Evolutionary conservation across 345 rosid species (phyloP).

Genomic region (Gossypium bickii): DNA sequence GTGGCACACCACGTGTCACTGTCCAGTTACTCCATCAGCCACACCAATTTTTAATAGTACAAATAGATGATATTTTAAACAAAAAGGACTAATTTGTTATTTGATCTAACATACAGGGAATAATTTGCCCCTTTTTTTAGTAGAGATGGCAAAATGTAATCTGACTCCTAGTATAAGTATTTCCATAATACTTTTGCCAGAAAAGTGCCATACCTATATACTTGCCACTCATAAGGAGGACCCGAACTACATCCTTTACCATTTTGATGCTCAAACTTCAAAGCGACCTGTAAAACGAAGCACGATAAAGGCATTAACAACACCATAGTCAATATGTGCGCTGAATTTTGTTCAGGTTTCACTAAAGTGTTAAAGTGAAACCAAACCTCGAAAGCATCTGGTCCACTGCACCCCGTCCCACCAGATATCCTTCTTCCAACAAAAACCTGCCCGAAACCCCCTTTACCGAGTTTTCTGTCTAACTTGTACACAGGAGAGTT

Average conservation of each 20-base stretch:
- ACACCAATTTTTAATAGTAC: no score
- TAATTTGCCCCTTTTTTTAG: no score
- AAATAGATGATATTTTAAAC: no score
- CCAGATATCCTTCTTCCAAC: slow-evolving; percentile 52
- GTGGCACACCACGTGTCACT: no score
- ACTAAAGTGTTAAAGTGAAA: not conserved
- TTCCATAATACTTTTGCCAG: no score
- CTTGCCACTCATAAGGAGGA: slow-evolving; percentile 72
- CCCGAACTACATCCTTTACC: slow-evolving; percentile 62
- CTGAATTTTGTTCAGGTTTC: not conserved
- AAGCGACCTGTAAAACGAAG: slow-evolving; percentile 42
- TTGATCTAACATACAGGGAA: no score
- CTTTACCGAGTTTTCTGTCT: slow-evolving; percentile 63
- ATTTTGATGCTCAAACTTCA: slow-evolving; percentile 56
- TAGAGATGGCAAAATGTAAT: no score
- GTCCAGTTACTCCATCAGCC: no score
- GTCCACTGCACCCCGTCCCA: slow-evolving; percentile 30
- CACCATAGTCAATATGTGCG: not conserved
- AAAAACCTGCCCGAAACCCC: slow-evolving; percentile 76
- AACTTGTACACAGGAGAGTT: slow-evolving; percentile 52
- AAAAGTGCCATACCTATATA: slow-evolving; percentile 38
- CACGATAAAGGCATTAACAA: slow-evolving; percentile 11
- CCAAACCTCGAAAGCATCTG: slow-evolving; percentile 40
- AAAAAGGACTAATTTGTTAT: no score
- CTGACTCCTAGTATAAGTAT: no score